These are phyloP conservation scores for Pseudogymnoascus sp. DNA, from an alignment of 2,329 filamentous ascomycete species.

Conservation along the genomic window DNA sequence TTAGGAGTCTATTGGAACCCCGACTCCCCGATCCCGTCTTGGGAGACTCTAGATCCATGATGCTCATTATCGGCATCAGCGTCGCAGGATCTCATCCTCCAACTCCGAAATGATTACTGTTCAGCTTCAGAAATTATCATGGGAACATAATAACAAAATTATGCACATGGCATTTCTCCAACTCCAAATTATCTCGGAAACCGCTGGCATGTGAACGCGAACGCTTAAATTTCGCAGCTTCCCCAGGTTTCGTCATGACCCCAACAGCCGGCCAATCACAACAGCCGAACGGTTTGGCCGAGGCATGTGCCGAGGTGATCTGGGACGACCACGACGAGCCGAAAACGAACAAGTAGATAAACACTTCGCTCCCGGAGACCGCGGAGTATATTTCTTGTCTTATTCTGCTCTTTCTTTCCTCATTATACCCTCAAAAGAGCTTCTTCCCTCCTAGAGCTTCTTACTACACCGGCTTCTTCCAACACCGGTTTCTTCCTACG, in stretches of 20 bases:
- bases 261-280: constrained; percentile 4
- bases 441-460: background rate
- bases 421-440: constrained; percentile 3
- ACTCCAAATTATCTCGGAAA: background rate
- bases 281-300: background rate
- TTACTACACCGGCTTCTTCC: too few species aligned
- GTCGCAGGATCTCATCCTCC: background rate
- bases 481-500: background rate
- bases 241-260: constrained; percentile 9
- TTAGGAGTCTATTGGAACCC: background rate
- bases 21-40: background rate
- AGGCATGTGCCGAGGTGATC: constrained; percentile 10
- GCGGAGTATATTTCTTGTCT: constrained; percentile 3
- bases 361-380: constrained; percentile 1
- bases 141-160: background rate
- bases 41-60: background rate
- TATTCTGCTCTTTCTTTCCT: constrained; percentile 5
- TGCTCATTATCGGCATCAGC: background rate
- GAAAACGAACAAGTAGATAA: constrained; percentile 8
- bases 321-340: background rate
- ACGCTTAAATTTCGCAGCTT: constrained; percentile 1
- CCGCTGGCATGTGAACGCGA: constrained; percentile 10
- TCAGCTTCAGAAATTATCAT: background rate
- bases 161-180: background rate
- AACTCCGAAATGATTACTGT: background rate